These are phyloP conservation scores for Globisporangium cylindrosporum DNA, from an alignment of 352 stramenopile species.

Conservation along the genomic window DNA sequence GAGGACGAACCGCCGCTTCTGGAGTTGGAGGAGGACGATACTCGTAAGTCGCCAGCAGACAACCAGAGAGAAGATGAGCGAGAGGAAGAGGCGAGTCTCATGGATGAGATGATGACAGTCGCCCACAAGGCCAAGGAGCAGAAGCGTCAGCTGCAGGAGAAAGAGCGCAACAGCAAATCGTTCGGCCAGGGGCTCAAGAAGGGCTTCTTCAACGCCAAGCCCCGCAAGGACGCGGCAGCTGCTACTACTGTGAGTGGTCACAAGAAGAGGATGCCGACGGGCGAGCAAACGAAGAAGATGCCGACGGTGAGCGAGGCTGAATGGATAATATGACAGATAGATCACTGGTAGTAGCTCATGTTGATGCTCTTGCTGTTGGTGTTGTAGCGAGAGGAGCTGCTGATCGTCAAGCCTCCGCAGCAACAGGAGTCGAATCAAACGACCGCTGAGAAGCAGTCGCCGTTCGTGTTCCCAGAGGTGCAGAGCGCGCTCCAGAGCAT, in stretches of 20 bases:
- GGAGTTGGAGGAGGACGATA: conserved; percentile 23
- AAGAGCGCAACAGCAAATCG: conserved; percentile 36
- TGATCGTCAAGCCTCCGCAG: conserved; percentile 23
- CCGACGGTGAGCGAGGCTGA: conserved; percentile 2
- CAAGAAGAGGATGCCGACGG: not conserved
- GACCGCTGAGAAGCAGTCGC: conserved; percentile 1
- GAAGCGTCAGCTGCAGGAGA: conserved; percentile 43
- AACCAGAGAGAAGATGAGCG: conserved; percentile 24
- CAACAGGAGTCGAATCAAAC: not conserved
- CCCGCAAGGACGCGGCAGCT: not conserved
- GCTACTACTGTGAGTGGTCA: not conserved
- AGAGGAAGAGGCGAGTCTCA: conserved; percentile 34
- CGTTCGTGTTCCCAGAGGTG: conserved; percentile 75
- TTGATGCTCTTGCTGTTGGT: not conserved
- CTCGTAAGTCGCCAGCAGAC: conserved; percentile 7
- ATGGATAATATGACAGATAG: not conserved
- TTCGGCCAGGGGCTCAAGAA: conserved; percentile 73
- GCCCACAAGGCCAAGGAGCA: conserved; percentile 50
- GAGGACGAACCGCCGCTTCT: conserved; percentile 55
- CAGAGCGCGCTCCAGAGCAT: conserved; percentile 61
- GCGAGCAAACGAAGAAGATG: conserved; percentile 13
- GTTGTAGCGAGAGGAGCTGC: conserved; percentile 35
- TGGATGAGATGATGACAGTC: conserved; percentile 72
- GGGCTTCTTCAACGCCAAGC: conserved; percentile 55
- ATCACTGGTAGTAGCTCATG: not conserved